Evolutionary conservation across 495 filamentous ascomycete species (phyloP).

Genomic region (Penicillium bialowiezense): DNA sequence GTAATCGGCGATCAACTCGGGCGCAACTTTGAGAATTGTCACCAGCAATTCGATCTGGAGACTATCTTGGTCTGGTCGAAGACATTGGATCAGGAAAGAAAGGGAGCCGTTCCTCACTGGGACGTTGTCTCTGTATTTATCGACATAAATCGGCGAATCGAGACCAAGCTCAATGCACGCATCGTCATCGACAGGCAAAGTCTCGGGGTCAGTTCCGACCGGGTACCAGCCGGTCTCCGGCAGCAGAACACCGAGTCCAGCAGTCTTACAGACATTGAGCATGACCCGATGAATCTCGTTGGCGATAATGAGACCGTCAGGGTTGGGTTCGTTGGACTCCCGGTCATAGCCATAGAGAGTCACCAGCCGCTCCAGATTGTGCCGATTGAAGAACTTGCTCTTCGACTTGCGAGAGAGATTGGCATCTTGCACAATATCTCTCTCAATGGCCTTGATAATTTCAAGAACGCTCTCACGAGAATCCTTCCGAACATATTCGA

Average conservation of each 20-base stretch:
- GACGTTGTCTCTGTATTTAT: constrained; percentile 61
- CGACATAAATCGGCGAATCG: constrained; percentile 62
- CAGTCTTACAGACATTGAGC: constrained; percentile 66
- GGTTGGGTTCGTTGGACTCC: constrained; percentile 35
- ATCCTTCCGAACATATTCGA: constrained; percentile 70
- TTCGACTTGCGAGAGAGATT: constrained; percentile 68
- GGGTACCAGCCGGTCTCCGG: constrained; percentile 72
- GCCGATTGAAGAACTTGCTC: constrained; percentile 65
- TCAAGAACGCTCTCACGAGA: constrained; percentile 66
- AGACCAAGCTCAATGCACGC: constrained; percentile 64
- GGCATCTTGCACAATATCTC: constrained; percentile 65
- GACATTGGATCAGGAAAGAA: constrained; percentile 68
- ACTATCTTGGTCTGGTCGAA: constrained; percentile 78
- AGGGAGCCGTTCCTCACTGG: constrained; percentile 73
- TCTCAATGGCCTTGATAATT: constrained; percentile 61
- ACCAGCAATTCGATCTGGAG: constrained; percentile 79
- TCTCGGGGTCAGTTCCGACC: constrained; percentile 57
- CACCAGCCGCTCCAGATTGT: constrained; percentile 67
- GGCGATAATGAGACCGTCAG: constrained; percentile 44
- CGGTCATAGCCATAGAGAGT: constrained; percentile 65
- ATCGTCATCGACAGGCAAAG: constrained; percentile 36
- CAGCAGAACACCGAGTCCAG: constrained; percentile 66
- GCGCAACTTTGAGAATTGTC: constrained; percentile 72
- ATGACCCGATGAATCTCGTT: constrained; percentile 68
- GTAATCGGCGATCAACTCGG: constrained; percentile 82